Percentiles rank a stretch among this genome's conserved stretches.
phyloP scores from a whole-genome alignment of 2,329 filamentous ascomycete species.

The Helotiales sp. region DNA sequence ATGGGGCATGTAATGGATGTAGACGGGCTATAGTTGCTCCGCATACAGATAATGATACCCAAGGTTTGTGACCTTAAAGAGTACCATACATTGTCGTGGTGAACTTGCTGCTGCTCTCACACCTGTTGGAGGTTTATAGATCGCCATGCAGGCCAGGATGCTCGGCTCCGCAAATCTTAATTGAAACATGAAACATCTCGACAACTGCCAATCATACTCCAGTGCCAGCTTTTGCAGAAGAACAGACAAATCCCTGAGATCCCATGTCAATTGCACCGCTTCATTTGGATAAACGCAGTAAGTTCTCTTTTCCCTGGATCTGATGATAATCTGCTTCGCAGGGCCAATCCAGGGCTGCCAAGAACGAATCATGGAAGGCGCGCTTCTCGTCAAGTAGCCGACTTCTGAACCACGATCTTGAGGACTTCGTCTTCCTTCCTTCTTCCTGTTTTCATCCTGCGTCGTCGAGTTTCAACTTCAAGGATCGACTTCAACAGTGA shows the following conservation, averaged over 20 bases:
- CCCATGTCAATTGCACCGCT: neutral
- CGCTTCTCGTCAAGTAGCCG: neutral
- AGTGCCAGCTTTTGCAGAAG: neutral
- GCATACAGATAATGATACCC: neutral
- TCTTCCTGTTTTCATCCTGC: too few species aligned
- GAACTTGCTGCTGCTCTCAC: too few species aligned
- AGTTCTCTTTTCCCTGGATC: too few species aligned
- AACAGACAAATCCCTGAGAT: too few species aligned
- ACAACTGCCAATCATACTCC: neutral
- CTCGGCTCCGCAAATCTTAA: slow-evolving; percentile 1
- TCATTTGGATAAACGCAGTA: slow-evolving; percentile 1
- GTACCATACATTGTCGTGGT: too few species aligned
- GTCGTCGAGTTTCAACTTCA: too few species aligned
- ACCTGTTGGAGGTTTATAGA: too few species aligned
- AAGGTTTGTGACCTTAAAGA: too few species aligned
- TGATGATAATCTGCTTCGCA: too few species aligned
- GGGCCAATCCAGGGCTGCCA: too few species aligned
- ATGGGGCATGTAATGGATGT: slow-evolving; percentile 54
- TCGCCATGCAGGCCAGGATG: neutral
- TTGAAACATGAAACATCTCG: neutral
- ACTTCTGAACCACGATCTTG: neutral
- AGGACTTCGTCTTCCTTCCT: neutral
- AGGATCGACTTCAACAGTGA: too few species aligned
- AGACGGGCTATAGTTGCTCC: slow-evolving; percentile 5
- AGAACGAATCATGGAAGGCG: neutral